Conservation (phyloP, 192 early-diverging fungal species). For the Funneliformis mosseae region DNA sequence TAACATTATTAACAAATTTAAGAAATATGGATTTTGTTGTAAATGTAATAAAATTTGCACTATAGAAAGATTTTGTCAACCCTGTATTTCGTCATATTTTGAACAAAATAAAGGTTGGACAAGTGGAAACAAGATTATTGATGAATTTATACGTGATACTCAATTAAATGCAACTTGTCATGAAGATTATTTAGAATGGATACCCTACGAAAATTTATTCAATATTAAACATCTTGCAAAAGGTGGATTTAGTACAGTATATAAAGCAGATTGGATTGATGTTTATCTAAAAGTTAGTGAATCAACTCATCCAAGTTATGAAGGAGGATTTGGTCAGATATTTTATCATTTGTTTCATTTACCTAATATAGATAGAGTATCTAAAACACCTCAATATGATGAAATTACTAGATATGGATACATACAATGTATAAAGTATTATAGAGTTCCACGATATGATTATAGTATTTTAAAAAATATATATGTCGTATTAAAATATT, state of each 20-base stretch:
- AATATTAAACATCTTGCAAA: neutral
- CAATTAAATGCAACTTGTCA: neutral
- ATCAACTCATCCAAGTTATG: neutral
- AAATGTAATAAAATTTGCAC: neutral
- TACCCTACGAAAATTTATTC: constrained; percentile 13
- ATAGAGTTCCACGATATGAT: too few species aligned
- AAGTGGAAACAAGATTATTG: constrained; percentile 7
- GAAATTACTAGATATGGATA: too few species aligned
- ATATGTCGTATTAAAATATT: too few species aligned
- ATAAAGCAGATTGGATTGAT: constrained; percentile 16
- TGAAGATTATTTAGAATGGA: constrained; percentile 2
- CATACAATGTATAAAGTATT: too few species aligned
- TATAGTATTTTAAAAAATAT: neutral
- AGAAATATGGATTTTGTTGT: neutral
- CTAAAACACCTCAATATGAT: too few species aligned
- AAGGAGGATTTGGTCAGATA: neutral
- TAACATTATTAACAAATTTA: too few species aligned
- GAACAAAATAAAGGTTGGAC: neutral
- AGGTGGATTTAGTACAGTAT: neutral
- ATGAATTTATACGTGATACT: constrained; percentile 3
- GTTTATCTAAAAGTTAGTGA: neutral
- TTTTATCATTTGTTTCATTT: neutral
- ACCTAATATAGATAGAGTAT: too few species aligned
- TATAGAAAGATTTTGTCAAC: neutral
- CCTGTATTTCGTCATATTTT: neutral